Conservation (phyloP, 2,329 filamentous ascomycete species). For the Xylaria multiplex region DNA sequence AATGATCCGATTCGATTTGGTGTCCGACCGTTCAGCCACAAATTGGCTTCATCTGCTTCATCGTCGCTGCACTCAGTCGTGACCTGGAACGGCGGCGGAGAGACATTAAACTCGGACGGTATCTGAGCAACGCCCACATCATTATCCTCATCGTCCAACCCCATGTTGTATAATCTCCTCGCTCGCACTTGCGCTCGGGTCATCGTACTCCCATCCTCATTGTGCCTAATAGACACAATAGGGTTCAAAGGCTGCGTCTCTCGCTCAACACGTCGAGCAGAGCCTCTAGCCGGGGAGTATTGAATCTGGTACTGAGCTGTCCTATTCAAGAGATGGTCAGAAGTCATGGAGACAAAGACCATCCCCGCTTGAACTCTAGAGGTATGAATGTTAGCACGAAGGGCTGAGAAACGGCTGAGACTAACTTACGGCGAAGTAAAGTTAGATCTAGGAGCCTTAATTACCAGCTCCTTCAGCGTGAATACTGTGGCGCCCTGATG, state of each 20-base stretch:
- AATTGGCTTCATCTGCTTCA: constrained; percentile 57
- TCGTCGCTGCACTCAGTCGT: constrained; percentile 71
- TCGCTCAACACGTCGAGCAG: constrained; percentile 42
- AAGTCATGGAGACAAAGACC: constrained; percentile 89
- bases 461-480: constrained; percentile 83
- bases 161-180: constrained; percentile 58
- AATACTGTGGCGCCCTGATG: constrained; percentile 86
- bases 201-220: constrained; percentile 62
- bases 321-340: constrained; percentile 76
- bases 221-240: constrained; percentile 63
- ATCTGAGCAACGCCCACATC: constrained; percentile 64
- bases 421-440: constrained; percentile 85
- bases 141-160: constrained; percentile 55
- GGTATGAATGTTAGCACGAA: constrained; percentile 48
- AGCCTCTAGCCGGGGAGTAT: constrained; percentile 57
- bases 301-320: constrained; percentile 81
- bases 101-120: constrained; percentile 63
- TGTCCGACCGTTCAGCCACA: constrained; percentile 51
- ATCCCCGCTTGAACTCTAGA: constrained; percentile 83
- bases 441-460: constrained; percentile 82
- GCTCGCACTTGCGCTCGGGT: constrained; percentile 56
- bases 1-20: constrained; percentile 65
- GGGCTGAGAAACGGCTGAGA: background rate
- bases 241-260: constrained; percentile 47
- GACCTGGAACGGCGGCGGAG: constrained; percentile 62